A percentile compares a stretch with the other conserved stretches of the same genome.
Conservation (phyloP, 129 eudicot genomes). For the Flaveria sonorensis region DNA sequence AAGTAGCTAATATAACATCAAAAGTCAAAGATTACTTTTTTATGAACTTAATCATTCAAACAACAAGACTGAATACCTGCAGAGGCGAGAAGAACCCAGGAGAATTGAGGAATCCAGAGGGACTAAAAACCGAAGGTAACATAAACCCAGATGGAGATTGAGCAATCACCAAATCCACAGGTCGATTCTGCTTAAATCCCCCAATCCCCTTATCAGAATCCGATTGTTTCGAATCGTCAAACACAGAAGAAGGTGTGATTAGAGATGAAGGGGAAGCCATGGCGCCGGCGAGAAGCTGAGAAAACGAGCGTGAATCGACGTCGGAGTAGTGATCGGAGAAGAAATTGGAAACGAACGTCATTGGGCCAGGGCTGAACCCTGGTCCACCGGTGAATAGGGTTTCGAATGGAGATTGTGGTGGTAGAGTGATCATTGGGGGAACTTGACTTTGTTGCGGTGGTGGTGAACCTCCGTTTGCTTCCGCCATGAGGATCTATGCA, state of each 20-base stretch:
- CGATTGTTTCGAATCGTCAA: constrained; percentile 17
- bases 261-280: constrained; percentile 70
- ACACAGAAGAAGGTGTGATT: not conserved
- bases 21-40: constrained; percentile 15
- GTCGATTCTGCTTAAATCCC: constrained; percentile 78
- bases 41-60: not conserved
- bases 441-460: constrained; percentile 13
- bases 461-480: constrained; percentile 44
- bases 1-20: constrained; percentile 8
- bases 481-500: constrained; percentile 32
- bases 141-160: constrained; percentile 51
- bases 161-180: constrained; percentile 68
- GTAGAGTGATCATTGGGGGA: constrained; percentile 64
- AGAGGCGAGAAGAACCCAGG: constrained; percentile 85
- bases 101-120: constrained; percentile 67
- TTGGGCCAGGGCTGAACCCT: constrained; percentile 90
- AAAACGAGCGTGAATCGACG: constrained; percentile 64
- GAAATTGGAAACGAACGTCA: constrained; percentile 74
- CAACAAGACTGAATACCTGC: constrained; percentile 50
- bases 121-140: constrained; percentile 65
- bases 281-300: constrained; percentile 96
- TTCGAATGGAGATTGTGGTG: constrained; percentile 68
- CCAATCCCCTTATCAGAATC: constrained; percentile 39
- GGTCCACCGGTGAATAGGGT: constrained; percentile 58
- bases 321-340: constrained; percentile 58